Percentiles rank a stretch among this genome's conserved stretches.
Evolutionary conservation across 2,329 filamentous ascomycete species (phyloP).

Genomic region (Diaporthe amygdali): DNA sequence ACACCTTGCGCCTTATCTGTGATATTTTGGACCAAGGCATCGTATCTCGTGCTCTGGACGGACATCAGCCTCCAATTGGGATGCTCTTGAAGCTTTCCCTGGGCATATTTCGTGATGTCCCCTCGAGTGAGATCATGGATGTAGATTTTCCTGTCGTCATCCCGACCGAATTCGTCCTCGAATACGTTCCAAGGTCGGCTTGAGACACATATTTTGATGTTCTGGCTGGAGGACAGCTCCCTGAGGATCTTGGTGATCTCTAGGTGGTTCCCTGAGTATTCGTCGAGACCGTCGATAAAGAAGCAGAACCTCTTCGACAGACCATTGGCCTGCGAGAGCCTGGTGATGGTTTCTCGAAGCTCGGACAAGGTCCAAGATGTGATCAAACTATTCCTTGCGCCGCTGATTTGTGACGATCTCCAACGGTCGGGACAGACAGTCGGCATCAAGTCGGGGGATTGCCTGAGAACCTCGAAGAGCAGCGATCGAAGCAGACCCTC

Average conservation of each 20-base stretch:
- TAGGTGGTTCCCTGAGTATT: slow-evolving; percentile 22
- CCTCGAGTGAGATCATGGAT: slow-evolving; percentile 17
- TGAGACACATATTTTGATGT: slow-evolving; percentile 25
- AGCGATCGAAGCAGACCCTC: slow-evolving; percentile 16
- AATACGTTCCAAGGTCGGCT: slow-evolving; percentile 25
- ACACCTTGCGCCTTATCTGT: slow-evolving; percentile 14
- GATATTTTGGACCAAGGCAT: background rate
- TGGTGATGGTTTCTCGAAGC: background rate
- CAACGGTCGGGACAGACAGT: background rate
- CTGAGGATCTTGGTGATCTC: slow-evolving; percentile 24
- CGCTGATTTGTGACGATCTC: background rate
- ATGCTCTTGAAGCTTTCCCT: background rate
- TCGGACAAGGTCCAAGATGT: background rate
- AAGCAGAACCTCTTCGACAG: slow-evolving; percentile 24
- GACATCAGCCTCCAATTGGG: background rate
- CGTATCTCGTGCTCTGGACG: background rate
- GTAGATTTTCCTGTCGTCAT: slow-evolving; percentile 8
- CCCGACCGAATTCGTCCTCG: background rate
- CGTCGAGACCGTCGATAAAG: slow-evolving; percentile 37
- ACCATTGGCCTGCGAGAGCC: background rate
- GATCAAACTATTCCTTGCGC: too few species aligned
- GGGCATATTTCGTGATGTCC: slow-evolving; percentile 19
- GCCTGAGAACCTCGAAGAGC: slow-evolving; percentile 11
- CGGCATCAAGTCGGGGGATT: slow-evolving; percentile 3
- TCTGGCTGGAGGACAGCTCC: background rate